phyloP scores from a whole-genome alignment of 2,329 filamentous ascomycete genomes.

The Aaosphaeria pasadenensis region DNA sequence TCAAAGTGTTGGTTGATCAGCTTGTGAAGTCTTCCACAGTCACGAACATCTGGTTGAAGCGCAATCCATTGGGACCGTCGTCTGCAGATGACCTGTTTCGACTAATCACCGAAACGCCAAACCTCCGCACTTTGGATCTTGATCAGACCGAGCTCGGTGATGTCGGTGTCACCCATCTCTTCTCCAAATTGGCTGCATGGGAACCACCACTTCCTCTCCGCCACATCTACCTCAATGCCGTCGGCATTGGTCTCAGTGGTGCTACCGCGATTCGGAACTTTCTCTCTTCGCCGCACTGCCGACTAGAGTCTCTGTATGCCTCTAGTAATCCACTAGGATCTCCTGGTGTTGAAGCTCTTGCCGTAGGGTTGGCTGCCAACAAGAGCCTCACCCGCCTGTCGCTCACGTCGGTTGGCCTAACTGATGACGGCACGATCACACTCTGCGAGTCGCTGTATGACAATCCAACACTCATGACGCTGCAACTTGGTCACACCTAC shows the following conservation, averaged over 20 bases:
- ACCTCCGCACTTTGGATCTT: slow-evolving; percentile 51
- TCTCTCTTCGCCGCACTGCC: slow-evolving; percentile 21
- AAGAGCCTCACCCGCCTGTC: slow-evolving; percentile 22
- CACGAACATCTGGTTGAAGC: slow-evolving; percentile 55
- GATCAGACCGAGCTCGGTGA: slow-evolving; percentile 54
- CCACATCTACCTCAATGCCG: slow-evolving; percentile 33
- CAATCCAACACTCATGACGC: slow-evolving; percentile 35
- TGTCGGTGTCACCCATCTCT: slow-evolving; percentile 45
- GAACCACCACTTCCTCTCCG: slow-evolving; percentile 21
- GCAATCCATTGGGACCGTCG: slow-evolving; percentile 48
- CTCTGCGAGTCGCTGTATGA: slow-evolving; percentile 38
- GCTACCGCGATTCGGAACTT: slow-evolving; percentile 23
- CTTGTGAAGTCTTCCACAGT: slow-evolving; percentile 44
- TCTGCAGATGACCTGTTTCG: slow-evolving; percentile 43
- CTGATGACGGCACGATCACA: slow-evolving; percentile 37
- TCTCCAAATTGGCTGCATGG: slow-evolving; percentile 37
- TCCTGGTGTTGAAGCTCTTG: slow-evolving; percentile 16
- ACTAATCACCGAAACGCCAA: slow-evolving; percentile 43
- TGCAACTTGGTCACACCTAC: slow-evolving; percentile 49
- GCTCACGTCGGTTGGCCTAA: slow-evolving; percentile 46
- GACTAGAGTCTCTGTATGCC: slow-evolving; percentile 27
- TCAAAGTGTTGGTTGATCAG: slow-evolving; percentile 45
- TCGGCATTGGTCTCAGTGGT: slow-evolving; percentile 21
- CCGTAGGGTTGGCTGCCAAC: slow-evolving; percentile 18
- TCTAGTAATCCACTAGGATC: slow-evolving; percentile 33